phyloP scores from a whole-genome alignment of 2,329 filamentous ascomycete species.

The Coniochaeta sp. region DNA sequence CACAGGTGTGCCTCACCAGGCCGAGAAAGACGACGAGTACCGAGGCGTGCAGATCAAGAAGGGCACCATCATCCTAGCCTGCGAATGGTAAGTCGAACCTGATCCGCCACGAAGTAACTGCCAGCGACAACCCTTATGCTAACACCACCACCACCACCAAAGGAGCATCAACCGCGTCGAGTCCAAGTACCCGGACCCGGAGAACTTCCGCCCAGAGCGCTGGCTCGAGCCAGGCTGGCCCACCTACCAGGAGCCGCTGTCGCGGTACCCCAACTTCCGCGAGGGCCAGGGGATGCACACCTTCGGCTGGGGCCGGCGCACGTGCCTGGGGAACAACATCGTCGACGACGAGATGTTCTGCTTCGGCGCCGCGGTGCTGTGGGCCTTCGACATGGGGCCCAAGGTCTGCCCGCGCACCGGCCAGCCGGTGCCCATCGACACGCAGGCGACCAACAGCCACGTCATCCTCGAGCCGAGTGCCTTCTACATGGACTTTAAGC shows the following conservation, averaged over 20 bases:
- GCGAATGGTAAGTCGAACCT: conserved; percentile 33
- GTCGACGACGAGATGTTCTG: conserved; percentile 53
- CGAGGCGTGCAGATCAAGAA: conserved; percentile 39
- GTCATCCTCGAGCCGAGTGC: conserved; percentile 43
- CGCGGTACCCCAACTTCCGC: conserved; percentile 54
- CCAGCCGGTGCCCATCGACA: conserved; percentile 33
- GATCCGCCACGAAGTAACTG: neutral
- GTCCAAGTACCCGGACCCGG: conserved; percentile 53
- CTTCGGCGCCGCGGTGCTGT: conserved; percentile 37
- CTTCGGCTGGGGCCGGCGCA: conserved; percentile 57
- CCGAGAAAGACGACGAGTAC: conserved; percentile 37
- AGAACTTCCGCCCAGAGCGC: conserved; percentile 53
- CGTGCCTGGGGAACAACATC: conserved; percentile 54
- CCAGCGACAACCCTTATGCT: neutral
- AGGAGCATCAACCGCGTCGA: conserved; percentile 52
- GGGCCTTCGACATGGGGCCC: conserved; percentile 37
- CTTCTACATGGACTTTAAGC: conserved; percentile 36
- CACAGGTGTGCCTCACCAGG: conserved; percentile 39
- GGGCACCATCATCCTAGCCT: conserved; percentile 39
- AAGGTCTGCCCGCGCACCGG: conserved; percentile 35
- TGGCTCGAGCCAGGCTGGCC: conserved; percentile 57
- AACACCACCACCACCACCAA: neutral
- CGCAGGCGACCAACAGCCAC: conserved; percentile 42
- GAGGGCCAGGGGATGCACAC: conserved; percentile 51
- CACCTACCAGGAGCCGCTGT: conserved; percentile 57